Evolutionary conservation across 139 green algal species (phyloP), one percentile per base, ranked within the genome.

Genomic region (Micractinium sp.): DNA sequence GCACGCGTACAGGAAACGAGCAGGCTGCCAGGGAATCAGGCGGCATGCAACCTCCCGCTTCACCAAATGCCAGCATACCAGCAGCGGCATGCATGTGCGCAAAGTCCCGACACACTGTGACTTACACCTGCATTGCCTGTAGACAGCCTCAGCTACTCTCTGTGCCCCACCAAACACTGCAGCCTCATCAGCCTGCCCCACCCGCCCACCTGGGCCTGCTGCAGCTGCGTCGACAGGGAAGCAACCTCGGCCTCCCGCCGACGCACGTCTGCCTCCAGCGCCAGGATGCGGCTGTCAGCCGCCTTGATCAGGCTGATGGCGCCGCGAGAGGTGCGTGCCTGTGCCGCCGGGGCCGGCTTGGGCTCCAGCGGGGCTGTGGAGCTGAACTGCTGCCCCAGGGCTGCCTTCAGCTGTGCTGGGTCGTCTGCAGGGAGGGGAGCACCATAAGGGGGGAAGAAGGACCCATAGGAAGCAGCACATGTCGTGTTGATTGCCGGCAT

Each of bases 181-280:
- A 16, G 47, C 47, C 47, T 56, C 47, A 56, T 56, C 47, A 16
- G 47, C 47, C 47, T 56, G 7, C 47, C 12, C 73, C 19, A 39
- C 1, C 67, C 9, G 12, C 61, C 1, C 67, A 87, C 83, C 83
- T 87, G 38, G 12, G 83, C 83, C 83, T 87, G 83, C 67, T 35
- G 67, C 83, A 87, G 83, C 83, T 69, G 63, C 25, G n/a, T 38
- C 0, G 18, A 13, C 29, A 81, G 41, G 16, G 22, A 71, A 0
- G 78, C 25, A 29, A 91, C 56, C 38, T 83, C 75, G 13, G 80
- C 66, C 31, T 92, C 83, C 81, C 89, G 77, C 41, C 71, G 89
- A 88, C 41, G 80, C 60, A 95, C 71, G 66, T 94, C 90, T 5
- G 84, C 81, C 90, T 96, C 91, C 47, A 96, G 90, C 0, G 92